Percentiles rank a stretch among this genome's conserved stretches.
Conservation (phyloP, 345 rosid genomes). For the Eucalyptus marginata region DNA sequence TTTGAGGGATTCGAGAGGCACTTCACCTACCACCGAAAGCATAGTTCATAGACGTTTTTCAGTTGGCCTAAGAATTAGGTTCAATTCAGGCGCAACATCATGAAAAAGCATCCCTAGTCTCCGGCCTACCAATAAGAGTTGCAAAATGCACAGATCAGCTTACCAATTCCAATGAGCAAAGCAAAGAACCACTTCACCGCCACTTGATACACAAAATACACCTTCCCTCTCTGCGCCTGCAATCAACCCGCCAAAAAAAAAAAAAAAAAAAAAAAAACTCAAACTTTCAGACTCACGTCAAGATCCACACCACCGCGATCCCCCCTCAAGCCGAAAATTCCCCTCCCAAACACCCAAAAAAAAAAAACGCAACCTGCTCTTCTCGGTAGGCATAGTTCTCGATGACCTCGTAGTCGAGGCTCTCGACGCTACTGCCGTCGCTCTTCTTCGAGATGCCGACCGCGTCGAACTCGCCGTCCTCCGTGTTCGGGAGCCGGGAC, state of each 20-base stretch:
- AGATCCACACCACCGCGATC: neutral
- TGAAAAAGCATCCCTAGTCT: neutral
- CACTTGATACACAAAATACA: slow-evolving; percentile 60
- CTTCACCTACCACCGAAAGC: neutral
- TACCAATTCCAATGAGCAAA: slow-evolving; percentile 87
- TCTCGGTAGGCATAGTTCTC: slow-evolving; percentile 92
- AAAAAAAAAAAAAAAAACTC: too few species aligned
- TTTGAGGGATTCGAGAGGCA: neutral
- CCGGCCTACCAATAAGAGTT: neutral
- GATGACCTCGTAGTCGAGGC: slow-evolving; percentile 92
- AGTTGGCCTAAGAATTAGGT: neutral
- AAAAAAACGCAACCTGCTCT: slow-evolving; percentile 41
- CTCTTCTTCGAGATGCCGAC: slow-evolving; percentile 32
- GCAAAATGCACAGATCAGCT: neutral
- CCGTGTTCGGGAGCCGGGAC: slow-evolving; percentile 77
- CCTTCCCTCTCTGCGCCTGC: slow-evolving; percentile 86
- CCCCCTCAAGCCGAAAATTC: neutral
- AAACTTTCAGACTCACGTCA: neutral
- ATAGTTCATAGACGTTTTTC: neutral
- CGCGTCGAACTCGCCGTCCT: slow-evolving; percentile 49
- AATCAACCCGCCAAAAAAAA: neutral
- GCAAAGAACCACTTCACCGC: slow-evolving; percentile 93
- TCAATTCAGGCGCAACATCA: neutral
- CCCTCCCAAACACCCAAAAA: neutral
- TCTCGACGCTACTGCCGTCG: slow-evolving; percentile 38